phyloP scores from a whole-genome alignment of 176 grass and related monocot species.

The Echinochloa phyllopogon region DNA sequence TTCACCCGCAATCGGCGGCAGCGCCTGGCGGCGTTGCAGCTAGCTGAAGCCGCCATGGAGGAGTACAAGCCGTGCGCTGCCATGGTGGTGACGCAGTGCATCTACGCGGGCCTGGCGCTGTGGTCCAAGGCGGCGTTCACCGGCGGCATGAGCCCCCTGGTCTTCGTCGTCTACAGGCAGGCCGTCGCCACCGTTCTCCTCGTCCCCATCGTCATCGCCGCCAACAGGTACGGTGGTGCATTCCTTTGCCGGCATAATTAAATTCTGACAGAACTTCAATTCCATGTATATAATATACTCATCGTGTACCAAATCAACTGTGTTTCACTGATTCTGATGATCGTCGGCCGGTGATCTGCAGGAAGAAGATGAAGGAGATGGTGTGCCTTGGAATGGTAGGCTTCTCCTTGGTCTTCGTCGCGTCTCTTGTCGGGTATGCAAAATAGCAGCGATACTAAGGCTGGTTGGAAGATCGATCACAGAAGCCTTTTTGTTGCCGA shows the following conservation, averaged over 20 bases:
- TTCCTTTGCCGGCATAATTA: not conserved
- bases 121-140: conserved; percentile 65
- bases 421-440: conserved; percentile 64
- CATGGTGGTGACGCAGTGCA: conserved; percentile 78
- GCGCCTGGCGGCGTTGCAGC: conserved; percentile 1
- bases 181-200: conserved; percentile 55
- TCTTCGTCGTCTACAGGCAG: conserved; percentile 84
- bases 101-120: conserved; percentile 69
- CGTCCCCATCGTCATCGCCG: conserved; percentile 39
- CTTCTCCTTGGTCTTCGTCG: conserved; percentile 70
- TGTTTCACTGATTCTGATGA: not conserved
- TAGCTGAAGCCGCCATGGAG: conserved; percentile 25
- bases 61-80: conserved; percentile 68
- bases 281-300: too few species aligned
- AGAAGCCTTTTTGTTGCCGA: not conserved
- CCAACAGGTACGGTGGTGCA: conserved; percentile 37
- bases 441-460: not conserved
- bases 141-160: conserved; percentile 70
- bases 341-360: not conserved
- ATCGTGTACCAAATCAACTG: not conserved
- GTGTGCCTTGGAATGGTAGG: conserved; percentile 41
- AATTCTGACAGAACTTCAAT: not conserved
- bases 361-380: conserved; percentile 48
- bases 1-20: too few species aligned
- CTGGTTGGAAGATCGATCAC: not conserved